Evolutionary conservation across 306 rosid species (phyloP).

Genomic region (Medicago arabica): DNA sequence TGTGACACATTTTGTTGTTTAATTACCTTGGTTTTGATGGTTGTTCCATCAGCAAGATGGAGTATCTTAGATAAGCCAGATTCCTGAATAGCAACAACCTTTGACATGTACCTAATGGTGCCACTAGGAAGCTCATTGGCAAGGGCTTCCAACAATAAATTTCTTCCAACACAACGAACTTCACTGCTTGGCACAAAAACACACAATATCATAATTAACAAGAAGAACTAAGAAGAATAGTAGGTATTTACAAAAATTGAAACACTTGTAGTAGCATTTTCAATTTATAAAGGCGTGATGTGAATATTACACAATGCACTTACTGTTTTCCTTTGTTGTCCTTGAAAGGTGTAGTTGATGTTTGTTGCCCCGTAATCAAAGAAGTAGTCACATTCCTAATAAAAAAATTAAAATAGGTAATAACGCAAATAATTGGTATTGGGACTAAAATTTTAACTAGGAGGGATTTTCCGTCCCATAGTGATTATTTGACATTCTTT

Average conservation of each 20-base stretch:
- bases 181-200: slow-evolving; percentile 34
- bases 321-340: slow-evolving; percentile 53
- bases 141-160: slow-evolving; percentile 61
- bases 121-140: slow-evolving; percentile 71
- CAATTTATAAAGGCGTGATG: no score
- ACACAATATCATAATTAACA: neutral
- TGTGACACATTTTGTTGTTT: neutral
- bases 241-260: neutral
- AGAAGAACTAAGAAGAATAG: no score
- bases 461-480: no score
- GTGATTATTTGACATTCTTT: no score
- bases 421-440: no score
- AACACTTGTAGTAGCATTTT: neutral
- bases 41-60: slow-evolving; percentile 72
- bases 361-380: slow-evolving; percentile 54
- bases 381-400: slow-evolving; percentile 58
- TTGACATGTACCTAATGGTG: slow-evolving; percentile 71
- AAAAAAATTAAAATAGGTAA: no score
- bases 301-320: slow-evolving; percentile 31
- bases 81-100: slow-evolving; percentile 72
- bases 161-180: slow-evolving; percentile 62
- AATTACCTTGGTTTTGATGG: slow-evolving; percentile 64
- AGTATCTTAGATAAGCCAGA: slow-evolving; percentile 60
- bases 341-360: slow-evolving; percentile 40
- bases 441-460: no score